Base-by-base conservation (phyloP, 2,329 filamentous ascomycete genomes). In the Ambrosiella beaveri region DNA sequence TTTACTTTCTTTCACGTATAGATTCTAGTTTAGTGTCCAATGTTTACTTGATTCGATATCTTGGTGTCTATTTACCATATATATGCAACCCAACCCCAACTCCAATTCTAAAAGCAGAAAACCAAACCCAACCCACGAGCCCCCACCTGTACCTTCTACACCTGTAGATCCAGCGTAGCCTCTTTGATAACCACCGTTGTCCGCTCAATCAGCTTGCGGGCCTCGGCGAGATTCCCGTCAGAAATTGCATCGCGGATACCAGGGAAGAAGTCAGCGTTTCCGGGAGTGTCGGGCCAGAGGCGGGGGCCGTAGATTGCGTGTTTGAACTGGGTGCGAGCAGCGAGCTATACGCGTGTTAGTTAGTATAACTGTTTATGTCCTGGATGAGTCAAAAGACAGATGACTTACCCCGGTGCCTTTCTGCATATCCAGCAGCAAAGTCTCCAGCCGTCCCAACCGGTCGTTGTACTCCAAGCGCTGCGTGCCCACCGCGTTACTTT, bases 241-340 rank as follows among this genome's bases (percentile, higher is more conserved):
- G 86, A 80, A 45, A 96, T 74, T 7, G 85, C 82, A 65, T 96
- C 90, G 59, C 88, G 78, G 58, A 96, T 85, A n/a, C 84, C 84
- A 0, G 91, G 91, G 70, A 94, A 94, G 62, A 80, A 80, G 0
- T 61, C 62, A 44, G 57, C 56, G 27, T 85, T 60, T 3, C 79
- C 78, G 58, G 79, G 78, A 38, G 85, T 78, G 41, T 78, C 80
- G 39, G 82, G 83, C 84, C 88, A 90, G 2, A 80, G 73, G 65
- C 88, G 80, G 0, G 93, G 93, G 1, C 86, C 91, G 67, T 90
- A 95, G 59, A 98, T 73, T 66, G 94, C 78, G 70, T 96, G 93
- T 69, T 94, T 95, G 76, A 89, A 98, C 71, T 97, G 93, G 4
- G 86, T 86, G 63, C 91, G 83, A 64, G 88, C 88, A 44, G 87